Evolutionary conservation across 306 rosid species (phyloP), one percentile per base, ranked within the genome.

Genomic region (Mimosa bimucronata): DNA sequence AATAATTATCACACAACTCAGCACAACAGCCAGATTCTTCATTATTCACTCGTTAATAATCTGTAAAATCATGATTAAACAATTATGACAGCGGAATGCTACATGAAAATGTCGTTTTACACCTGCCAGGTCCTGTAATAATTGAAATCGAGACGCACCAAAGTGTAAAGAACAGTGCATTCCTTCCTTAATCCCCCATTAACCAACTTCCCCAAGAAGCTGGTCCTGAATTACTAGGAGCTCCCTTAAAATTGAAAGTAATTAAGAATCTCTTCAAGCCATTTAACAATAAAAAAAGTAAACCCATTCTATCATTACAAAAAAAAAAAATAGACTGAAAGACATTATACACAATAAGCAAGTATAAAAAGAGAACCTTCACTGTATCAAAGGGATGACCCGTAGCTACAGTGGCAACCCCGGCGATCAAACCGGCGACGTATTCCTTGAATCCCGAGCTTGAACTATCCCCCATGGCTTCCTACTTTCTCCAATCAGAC

Each of bases 341-440:
- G 41, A 4, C 57, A 30, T 12, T 6, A n/a, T n/a, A 45, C 64
- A 62, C 16, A 45, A 19, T 5, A 66, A 0, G 60, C 6, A 46
- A 19, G 57, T 31, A 52, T 29, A 55, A 73, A 73, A 45, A 28
- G 0, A 0, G 58, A 80, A 86, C 89, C 89, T 86, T 86, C 0
- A 86, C 89, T 57, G 89, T 86, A 60, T 86, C 89, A 48, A 86
- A 86, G 13, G 89, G 89, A 79, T 83, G 89, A 44, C 86, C 89
- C 40, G 21, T 77, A 69, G 72, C 84, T 0, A 86, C 89, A 48
- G 82, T 77, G 34, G 89, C 46, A 70, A 70, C 84, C 45, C 89
- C 88, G 9, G 88, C 84, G 64, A 94, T 50, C 66, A 90, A 75
- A 28, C 94, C 94, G 11, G 92, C 94, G 65, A 88, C 87, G 66